Evolutionary conservation across 179 eudicot species (phyloP).

Genomic region (Heliamphora ciliata): DNA sequence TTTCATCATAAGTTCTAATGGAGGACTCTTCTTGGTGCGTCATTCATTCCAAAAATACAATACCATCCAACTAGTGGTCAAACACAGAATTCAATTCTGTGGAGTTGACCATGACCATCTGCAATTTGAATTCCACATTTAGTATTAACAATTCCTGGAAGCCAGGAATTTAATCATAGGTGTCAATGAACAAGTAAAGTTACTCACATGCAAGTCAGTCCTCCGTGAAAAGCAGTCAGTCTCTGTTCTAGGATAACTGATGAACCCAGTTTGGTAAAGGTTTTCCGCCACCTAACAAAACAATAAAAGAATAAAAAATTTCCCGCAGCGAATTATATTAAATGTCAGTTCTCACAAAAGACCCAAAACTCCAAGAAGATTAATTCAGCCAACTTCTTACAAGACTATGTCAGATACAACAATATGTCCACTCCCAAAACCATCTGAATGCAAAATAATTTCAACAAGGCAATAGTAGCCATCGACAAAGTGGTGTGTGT

Average conservation of each 20-base stretch:
- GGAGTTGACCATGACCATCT: too few relatives aligned
- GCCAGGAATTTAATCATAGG: conserved; percentile 8
- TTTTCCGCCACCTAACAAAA: conserved; percentile 83
- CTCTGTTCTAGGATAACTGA: conserved; percentile 99
- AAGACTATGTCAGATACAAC: background rate
- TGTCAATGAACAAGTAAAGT: conserved; percentile 12
- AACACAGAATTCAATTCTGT: too few relatives aligned
- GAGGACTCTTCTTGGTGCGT: too few relatives aligned
- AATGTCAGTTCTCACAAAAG: background rate
- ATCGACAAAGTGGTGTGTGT: too few relatives aligned
- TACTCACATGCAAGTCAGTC: conserved; percentile 75
- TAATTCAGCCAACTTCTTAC: background rate
- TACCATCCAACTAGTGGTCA: too few relatives aligned
- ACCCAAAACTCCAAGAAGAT: background rate
- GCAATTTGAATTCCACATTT: too few relatives aligned
- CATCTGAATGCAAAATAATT: background rate
- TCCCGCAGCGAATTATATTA: background rate
- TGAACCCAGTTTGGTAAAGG: conserved; percentile 88
- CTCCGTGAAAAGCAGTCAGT: conserved; percentile 73
- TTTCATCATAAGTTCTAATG: too few relatives aligned
- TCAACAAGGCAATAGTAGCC: background rate
- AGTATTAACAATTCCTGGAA: background rate
- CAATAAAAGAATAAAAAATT: background rate
- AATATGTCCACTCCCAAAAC: background rate
- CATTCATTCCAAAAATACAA: too few relatives aligned